Evolutionary conservation across 495 filamentous ascomycete genomes (phyloP).

Genomic region (Daldinia loculata): DNA sequence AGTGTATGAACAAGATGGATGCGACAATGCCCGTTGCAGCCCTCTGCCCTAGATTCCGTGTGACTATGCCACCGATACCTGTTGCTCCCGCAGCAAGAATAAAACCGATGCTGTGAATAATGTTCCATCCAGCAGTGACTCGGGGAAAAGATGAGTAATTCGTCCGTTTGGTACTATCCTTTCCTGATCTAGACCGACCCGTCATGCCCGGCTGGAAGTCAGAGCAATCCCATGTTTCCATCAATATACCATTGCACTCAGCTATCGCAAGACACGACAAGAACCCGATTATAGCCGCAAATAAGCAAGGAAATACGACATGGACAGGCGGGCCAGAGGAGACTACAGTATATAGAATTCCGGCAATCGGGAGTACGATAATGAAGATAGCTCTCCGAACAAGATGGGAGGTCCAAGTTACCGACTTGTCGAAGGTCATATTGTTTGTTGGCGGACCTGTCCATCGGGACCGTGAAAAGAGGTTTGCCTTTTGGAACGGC

Average conservation of each 20-base stretch:
- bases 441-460: constrained; percentile 63
- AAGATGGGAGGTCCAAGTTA: constrained; percentile 73
- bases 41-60: constrained; percentile 70
- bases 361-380: constrained; percentile 69
- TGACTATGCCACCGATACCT: constrained; percentile 66
- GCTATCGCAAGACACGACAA: constrained; percentile 75
- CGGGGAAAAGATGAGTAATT: constrained; percentile 75
- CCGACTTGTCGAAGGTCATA: constrained; percentile 65
- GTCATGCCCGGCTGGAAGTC: constrained; percentile 72
- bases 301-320: constrained; percentile 68
- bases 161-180: constrained; percentile 56
- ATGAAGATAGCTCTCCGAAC: constrained; percentile 72
- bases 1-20: constrained; percentile 67
- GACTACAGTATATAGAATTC: constrained; percentile 69
- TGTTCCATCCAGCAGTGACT: constrained; percentile 74
- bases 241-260: constrained; percentile 78
- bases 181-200: constrained; percentile 59
- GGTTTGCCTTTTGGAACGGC: constrained; percentile 73
- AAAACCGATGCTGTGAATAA: constrained; percentile 72
- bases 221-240: constrained; percentile 82
- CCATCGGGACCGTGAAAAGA: constrained; percentile 69
- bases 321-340: constrained; percentile 65
- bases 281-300: constrained; percentile 72
- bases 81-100: constrained; percentile 70
- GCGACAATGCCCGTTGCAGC: constrained; percentile 70